Conservation (phyloP, 2,329 filamentous ascomycete species). For the Coniella vitis region DNA sequence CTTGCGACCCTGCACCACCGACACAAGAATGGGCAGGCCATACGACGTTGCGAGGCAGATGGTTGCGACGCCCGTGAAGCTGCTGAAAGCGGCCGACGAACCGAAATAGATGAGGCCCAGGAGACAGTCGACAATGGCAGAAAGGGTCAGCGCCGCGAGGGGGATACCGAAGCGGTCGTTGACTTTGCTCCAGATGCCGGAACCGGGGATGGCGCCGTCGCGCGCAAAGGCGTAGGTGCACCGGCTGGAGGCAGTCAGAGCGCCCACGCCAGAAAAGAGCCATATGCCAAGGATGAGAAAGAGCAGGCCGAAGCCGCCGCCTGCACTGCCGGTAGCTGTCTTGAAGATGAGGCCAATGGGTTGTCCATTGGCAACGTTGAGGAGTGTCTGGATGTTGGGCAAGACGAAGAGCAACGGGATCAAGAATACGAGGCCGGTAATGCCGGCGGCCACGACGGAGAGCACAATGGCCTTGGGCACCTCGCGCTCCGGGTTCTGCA, state of each 20-base stretch:
- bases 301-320: constrained; percentile 67
- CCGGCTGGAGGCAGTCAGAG: constrained; percentile 65
- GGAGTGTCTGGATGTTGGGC: constrained; percentile 57
- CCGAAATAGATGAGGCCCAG: constrained; percentile 76
- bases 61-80: constrained; percentile 72
- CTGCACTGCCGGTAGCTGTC: constrained; percentile 63
- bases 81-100: constrained; percentile 68
- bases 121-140: constrained; percentile 60
- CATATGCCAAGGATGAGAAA: constrained; percentile 72
- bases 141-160: constrained; percentile 61
- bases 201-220: constrained; percentile 67
- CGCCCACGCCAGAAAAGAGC: constrained; percentile 69
- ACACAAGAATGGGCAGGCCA: constrained; percentile 68
- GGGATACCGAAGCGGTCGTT: constrained; percentile 62
- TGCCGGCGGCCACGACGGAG: constrained; percentile 58
- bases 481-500: constrained; percentile 60
- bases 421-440: constrained; percentile 61
- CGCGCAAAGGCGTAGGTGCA: constrained; percentile 73
- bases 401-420: constrained; percentile 72
- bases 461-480: constrained; percentile 66
- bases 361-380: constrained; percentile 62
- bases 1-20: constrained; percentile 57
- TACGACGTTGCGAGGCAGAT: constrained; percentile 73
- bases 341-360: constrained; percentile 73
- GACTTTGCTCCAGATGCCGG: constrained; percentile 58